Conservation (phyloP, 768 basidiomycete species). For the Macrolepiota albuminosa region DNA sequence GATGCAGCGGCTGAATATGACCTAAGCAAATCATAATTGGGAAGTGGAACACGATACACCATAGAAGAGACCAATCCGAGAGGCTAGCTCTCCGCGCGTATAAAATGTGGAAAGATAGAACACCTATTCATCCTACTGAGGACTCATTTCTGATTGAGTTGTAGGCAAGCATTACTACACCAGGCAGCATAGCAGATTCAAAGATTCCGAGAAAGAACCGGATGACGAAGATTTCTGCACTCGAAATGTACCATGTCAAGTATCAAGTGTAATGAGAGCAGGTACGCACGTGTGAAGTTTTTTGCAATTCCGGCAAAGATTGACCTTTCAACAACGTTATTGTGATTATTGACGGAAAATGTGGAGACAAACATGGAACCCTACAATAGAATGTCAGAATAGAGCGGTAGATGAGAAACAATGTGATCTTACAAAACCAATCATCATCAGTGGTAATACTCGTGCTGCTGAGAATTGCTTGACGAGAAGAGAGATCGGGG, state of each 20-base stretch:
- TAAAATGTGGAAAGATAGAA: slow-evolving; percentile 52
- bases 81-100: slow-evolving; percentile 46
- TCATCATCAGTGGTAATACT: slow-evolving; percentile 44
- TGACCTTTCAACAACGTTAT: slow-evolving; percentile 25
- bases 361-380: slow-evolving; percentile 33
- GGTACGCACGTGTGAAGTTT: slow-evolving; percentile 36
- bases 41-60: slow-evolving; percentile 18
- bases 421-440: slow-evolving; percentile 38
- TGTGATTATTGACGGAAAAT: not conserved
- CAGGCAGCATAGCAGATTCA: slow-evolving; percentile 46
- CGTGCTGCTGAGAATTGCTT: slow-evolving; percentile 43
- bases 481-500: slow-evolving; percentile 45
- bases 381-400: slow-evolving; percentile 16
- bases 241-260: not conserved
- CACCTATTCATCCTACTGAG: slow-evolving; percentile 21
- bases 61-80: slow-evolving; percentile 45
- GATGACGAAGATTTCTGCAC: slow-evolving; percentile 40
- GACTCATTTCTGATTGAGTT: not conserved
- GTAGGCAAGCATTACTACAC: slow-evolving; percentile 25
- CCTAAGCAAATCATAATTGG: not conserved
- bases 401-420: not conserved
- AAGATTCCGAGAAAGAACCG: slow-evolving; percentile 48
- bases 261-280: not conserved
- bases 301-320: slow-evolving; percentile 39
- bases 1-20: slow-evolving; percentile 32